phyloP scores from a whole-genome alignment of 176 grass and related monocot genomes.

The Oryza brachyantha region DNA sequence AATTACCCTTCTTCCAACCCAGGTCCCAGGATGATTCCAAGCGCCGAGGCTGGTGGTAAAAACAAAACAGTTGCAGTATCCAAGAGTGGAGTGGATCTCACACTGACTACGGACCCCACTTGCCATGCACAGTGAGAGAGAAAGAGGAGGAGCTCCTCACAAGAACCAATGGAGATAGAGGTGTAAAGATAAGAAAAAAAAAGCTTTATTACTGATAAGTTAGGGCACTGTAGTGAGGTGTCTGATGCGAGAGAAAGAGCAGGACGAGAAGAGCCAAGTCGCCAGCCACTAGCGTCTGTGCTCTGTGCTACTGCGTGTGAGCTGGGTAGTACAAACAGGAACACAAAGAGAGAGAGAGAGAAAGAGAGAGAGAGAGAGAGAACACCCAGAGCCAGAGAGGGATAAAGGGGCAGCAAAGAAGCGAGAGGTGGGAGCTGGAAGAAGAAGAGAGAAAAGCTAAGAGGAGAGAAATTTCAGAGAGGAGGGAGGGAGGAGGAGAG shows the following conservation, averaged over 20 bases:
- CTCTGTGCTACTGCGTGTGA: background rate
- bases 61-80: background rate
- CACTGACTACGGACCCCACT: background rate
- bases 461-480: background rate
- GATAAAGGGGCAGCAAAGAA: constrained; percentile 12
- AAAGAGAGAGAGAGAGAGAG: background rate
- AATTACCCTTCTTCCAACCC: constrained; percentile 7
- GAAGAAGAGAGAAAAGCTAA: constrained; percentile 12
- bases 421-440: background rate
- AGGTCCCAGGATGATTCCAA: background rate
- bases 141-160: background rate
- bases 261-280: background rate
- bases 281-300: background rate
- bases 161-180: constrained; percentile 8
- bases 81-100: background rate
- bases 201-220: background rate
- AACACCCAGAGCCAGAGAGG: background rate
- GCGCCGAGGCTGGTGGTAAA: background rate
- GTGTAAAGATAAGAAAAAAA: background rate
- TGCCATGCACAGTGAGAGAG: background rate
- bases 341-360: background rate
- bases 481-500: background rate
- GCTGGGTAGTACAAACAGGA: background rate
- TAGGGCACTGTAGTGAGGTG: constrained; percentile 11
- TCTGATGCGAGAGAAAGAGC: background rate